These are phyloP conservation scores for Skeletonema costatum DNA, from an alignment of 108 stramenopile genomes.

Conservation along the genomic window DNA sequence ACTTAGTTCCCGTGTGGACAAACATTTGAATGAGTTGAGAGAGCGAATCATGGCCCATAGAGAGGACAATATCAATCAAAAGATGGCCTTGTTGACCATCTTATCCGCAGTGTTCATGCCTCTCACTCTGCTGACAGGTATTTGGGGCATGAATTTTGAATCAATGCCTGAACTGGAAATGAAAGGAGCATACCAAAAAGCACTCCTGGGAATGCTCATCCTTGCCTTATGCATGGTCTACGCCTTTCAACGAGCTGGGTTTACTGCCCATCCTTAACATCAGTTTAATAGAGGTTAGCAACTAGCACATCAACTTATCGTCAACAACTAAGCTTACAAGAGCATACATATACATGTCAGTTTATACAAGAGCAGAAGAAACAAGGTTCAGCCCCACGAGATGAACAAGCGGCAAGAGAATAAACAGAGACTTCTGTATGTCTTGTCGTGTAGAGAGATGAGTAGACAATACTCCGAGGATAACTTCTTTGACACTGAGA, in stretches of 20 bases:
- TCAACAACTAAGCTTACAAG: too few species aligned
- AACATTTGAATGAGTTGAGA: conserved; percentile 46
- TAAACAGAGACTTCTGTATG: too few species aligned
- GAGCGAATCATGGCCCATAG: conserved; percentile 41
- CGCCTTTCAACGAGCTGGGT: conserved; percentile 46
- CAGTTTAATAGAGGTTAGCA: background rate
- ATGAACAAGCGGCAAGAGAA: too few species aligned
- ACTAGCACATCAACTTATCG: too few species aligned
- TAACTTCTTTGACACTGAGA: too few species aligned
- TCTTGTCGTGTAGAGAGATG: too few species aligned
- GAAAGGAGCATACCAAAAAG: conserved; percentile 43
- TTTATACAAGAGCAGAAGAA: too few species aligned
- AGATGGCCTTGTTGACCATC: conserved; percentile 50
- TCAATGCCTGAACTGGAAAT: conserved; percentile 48
- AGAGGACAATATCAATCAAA: conserved; percentile 48
- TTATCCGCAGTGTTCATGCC: conserved; percentile 60
- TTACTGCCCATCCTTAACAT: background rate
- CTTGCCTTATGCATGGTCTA: conserved; percentile 41
- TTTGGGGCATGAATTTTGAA: conserved; percentile 65
- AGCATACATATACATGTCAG: too few species aligned
- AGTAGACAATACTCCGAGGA: too few species aligned
- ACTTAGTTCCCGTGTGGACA: conserved; percentile 46
- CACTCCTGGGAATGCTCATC: conserved; percentile 31
- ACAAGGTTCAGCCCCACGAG: too few species aligned
- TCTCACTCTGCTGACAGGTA: conserved; percentile 49